Conservation (phyloP, 2,329 filamentous ascomycete species). For the Camillea tinctor region DNA sequence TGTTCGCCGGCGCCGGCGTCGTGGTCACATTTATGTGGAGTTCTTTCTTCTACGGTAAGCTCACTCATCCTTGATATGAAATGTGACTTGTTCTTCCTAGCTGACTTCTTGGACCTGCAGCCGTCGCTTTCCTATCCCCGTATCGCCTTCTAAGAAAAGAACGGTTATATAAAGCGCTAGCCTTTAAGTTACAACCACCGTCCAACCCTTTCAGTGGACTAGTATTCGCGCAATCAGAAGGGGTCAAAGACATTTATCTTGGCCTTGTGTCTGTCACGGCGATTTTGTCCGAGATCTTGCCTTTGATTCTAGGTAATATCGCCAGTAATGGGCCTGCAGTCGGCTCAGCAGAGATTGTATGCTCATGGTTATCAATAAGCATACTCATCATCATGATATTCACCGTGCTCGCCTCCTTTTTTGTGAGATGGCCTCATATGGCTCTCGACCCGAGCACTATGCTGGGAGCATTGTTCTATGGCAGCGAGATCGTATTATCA, state of each 20-base stretch:
- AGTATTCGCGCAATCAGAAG: constrained; percentile 34
- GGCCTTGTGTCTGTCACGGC: constrained; percentile 41
- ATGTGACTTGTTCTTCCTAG: background rate
- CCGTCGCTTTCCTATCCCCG: constrained; percentile 44
- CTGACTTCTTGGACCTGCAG: constrained; percentile 28
- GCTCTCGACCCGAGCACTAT: constrained; percentile 47
- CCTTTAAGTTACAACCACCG: constrained; percentile 39
- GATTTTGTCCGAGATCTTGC: constrained; percentile 50
- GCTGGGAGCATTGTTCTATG: constrained; percentile 45
- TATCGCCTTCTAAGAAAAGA: constrained; percentile 41
- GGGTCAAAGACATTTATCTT: constrained; percentile 38
- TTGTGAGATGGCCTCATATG: constrained; percentile 43
- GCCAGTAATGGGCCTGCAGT: constrained; percentile 45
- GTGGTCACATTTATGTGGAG: constrained; percentile 35
- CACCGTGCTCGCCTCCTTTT: constrained; percentile 39
- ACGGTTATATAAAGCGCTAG: constrained; percentile 36
- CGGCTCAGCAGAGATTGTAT: constrained; percentile 38
- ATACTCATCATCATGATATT: constrained; percentile 44
- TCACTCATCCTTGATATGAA: background rate
- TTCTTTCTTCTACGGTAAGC: constrained; percentile 35
- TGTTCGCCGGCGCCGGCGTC: constrained; percentile 36
- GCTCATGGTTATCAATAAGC: constrained; percentile 38
- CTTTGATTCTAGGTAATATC: constrained; percentile 48
- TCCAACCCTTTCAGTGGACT: constrained; percentile 48
- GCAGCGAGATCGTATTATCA: constrained; percentile 17